Evolutionary conservation across 768 basidiomycete genomes (phyloP), one percentile per base, ranked within the genome.

Genomic region (Macrolepiota fuliginosa): DNA sequence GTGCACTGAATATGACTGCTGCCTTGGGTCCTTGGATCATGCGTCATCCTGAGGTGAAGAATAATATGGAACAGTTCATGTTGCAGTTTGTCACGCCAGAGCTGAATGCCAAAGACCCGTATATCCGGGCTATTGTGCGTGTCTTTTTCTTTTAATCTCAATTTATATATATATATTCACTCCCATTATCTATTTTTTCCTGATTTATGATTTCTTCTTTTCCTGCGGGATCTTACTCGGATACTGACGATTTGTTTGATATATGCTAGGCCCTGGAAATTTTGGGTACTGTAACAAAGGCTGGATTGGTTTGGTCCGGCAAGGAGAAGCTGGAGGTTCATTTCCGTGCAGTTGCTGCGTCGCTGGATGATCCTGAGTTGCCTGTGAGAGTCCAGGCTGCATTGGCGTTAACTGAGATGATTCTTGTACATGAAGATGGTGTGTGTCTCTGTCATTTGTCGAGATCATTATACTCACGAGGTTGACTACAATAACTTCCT

Each of bases 331-430:
- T 94, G 68, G 81, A 79, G 61, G 75, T 72, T 32, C 84, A 89
- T 68, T 90, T 89, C 74, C 79, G 80, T 40, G 87, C 85, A 1
- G 80, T 91, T 49, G 84, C 86, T 22, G 73, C 75, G n/a, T 83
- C 83, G 5, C 76, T 95, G 52, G 89, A 92, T 67, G 92, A 96
- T 66, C 70, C 83, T 0, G 89, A 91, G 64, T 80, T 95, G 58
- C 92, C 93, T 0, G 92, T 95, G 29, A 85, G 88, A 39, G 90
- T 95, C 9, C 91, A 93, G 57, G 92, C 92, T 6, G 88, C 88
- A 1, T 76, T 95, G 63, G 87, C 91, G 1, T 76, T 96, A 61
- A 89, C 91, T 2, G 88, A 93, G 70, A 80, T 94, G 77, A 83
- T 94, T 15, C 73, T 80, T 9, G 73, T 75, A 32, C 81, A 91